A percentile compares a stretch with the other conserved stretches of the same genome.
phyloP scores from a whole-genome alignment of 2,329 filamentous ascomycete genomes.

The Phialophora tarda region DNA sequence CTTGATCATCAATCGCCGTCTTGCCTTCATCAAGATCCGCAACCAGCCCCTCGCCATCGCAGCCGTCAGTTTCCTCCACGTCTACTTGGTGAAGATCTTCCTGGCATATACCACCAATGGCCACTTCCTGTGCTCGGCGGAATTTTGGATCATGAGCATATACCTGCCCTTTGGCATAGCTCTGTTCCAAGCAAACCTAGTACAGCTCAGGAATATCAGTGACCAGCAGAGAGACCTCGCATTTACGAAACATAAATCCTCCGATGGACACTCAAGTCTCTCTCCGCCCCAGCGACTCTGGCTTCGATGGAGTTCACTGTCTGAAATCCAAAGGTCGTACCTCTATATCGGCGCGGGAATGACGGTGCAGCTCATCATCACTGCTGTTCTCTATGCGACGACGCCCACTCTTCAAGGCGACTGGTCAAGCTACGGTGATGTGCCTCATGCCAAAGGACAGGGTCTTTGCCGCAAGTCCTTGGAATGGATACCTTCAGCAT shows the following conservation, averaged over 20 bases:
- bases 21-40: slow-evolving; percentile 40
- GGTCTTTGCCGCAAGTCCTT: slow-evolving; percentile 21
- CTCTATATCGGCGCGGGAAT: slow-evolving; percentile 16
- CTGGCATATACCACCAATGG: slow-evolving; percentile 41
- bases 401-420: slow-evolving; percentile 16
- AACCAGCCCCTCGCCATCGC: slow-evolving; percentile 39
- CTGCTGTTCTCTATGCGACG: slow-evolving; percentile 14
- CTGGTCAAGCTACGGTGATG: slow-evolving; percentile 18
- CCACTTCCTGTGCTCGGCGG: slow-evolving; percentile 53
- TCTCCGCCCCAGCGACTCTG: background rate
- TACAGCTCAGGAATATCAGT: slow-evolving; percentile 54
- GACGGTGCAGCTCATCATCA: slow-evolving; percentile 20
- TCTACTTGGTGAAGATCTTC: slow-evolving; percentile 40
- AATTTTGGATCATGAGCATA: slow-evolving; percentile 69
- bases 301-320: slow-evolving; percentile 7
- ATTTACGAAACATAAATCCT: background rate
- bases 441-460: slow-evolving; percentile 20
- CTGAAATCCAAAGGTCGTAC: slow-evolving; percentile 7
- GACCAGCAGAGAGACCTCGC: slow-evolving; percentile 11
- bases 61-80: slow-evolving; percentile 41
- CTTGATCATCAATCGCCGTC: slow-evolving; percentile 26
- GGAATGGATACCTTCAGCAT: slow-evolving; percentile 61
- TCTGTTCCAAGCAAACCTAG: slow-evolving; percentile 66
- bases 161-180: slow-evolving; percentile 67
- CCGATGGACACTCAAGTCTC: background rate